Evolutionary conservation across 1,139 yeast genomes (phyloP), one percentile per base, ranked within the genome.

Genomic region (Suhomyces ambrosiae): DNA sequence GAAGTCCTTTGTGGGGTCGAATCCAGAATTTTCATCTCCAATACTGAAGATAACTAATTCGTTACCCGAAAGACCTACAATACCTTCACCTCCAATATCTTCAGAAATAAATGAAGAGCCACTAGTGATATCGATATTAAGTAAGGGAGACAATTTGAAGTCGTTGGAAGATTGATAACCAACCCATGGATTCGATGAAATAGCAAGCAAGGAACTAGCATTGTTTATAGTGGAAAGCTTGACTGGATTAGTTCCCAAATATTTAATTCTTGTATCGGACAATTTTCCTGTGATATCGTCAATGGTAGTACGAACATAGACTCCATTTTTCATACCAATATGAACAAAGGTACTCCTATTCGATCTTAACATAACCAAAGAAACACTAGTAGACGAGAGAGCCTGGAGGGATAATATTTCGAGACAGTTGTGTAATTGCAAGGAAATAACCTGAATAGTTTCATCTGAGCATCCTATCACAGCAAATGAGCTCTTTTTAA

Each of bases 281-380:
- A 90, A 61, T 33, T 76, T 75, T 1, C 96, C 97, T 3, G 82
- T 69, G 3, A 68, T 54, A 1, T 61, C 58, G 50, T 85, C 87
- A 22, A 88, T 52, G 6, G 65, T 65, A 1, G 88, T 77, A 21
- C 82, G 68, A 3, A 83, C 81, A 60, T 85, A 87, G 1, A 89
- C 78, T 23, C 98, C 98, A 56, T 81, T 87, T 17, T 68, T 75
- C 70, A 90, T 71, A 1, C 97, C 97, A 35, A 88, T 76, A 58
- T 89, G 95, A 6, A 86, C 72, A 13, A 45, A 44, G 39, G 48
- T 32, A 28, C 43, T 18, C 12, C 39, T 37, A 21, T 44, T 44
- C 7, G 47, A 35, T 2, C 53, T 45, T 12, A 56, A 38, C 48
- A 84, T 59, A 12, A 74, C 59, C 30, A 83, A 60, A 1, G 81